Evolutionary conservation across 1,139 yeast genomes (phyloP), one percentile per base, ranked within the genome.

Genomic region (Magnusiomyces fungicola): DNA sequence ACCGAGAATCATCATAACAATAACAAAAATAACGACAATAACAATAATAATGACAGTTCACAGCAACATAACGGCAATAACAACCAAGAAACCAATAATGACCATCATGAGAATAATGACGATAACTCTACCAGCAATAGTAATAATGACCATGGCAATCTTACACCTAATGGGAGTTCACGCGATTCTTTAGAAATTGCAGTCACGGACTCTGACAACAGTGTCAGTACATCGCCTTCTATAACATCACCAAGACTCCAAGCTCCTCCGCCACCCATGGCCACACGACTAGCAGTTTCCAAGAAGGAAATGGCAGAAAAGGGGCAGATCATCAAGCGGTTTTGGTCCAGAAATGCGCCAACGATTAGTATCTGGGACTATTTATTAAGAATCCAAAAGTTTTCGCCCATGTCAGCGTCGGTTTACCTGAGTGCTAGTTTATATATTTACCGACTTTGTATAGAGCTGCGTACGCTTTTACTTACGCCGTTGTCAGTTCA

Each of bases 401-500:
- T 71, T 55, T 71, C 76, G 53, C 67, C 69, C 3, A 60, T 69
- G n/a, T 69, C 76, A 2, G 60, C 73, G 0, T 69, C 75, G 0
- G 75, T 71, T 1, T 73, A 73, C 50, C 58, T 73, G 21, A 62
- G 73, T 0, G 64, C 74, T 7, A 65, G 65, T 3, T 59, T 58
- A 50, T 72, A 66, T 57, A 62, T 69, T 10, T 67, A 64, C 57
- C 62, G 64, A 24, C 60, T 67, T 46, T 69, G 67, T 44, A 60
- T 63, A 24, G 64, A 58, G 19, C 61, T 55, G 39, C 61, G 59
- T 45, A 58, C 56, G 10, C 53, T 74, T 21, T 70, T 69, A 12
- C 56, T 75, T n/a, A 68, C 74, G 0, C 64, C 61, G 3, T 58
- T 64, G 9, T 73, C 76, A 47, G 71, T 70, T 1, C 80, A 78